These are phyloP conservation scores for Colletotrichum tanaceti DNA, from an alignment of 2,329 filamentous ascomycete species.

Conservation along the genomic window DNA sequence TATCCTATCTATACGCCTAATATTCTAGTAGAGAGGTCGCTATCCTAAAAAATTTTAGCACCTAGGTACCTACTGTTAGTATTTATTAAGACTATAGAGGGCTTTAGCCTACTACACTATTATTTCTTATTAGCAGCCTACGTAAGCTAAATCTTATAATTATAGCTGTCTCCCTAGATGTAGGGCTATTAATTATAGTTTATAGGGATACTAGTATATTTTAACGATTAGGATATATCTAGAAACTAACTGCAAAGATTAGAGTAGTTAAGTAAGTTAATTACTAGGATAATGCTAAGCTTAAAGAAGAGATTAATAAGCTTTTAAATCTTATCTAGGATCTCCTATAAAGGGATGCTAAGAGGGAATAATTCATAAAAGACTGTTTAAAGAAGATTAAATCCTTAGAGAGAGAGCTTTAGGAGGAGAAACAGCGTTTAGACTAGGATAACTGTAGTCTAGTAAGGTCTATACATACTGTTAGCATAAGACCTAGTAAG, in stretches of 20 bases:
- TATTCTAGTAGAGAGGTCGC: too few relatives aligned
- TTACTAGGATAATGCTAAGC: conserved; percentile 4
- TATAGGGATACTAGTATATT: neutral
- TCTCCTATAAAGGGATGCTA: neutral
- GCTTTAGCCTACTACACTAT: neutral
- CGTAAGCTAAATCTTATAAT: neutral
- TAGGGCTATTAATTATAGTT: neutral
- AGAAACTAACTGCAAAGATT: neutral
- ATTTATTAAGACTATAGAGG: neutral
- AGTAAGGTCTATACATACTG: neutral
- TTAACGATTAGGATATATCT: neutral
- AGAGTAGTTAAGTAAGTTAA: conserved; percentile 7
- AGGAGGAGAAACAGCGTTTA: neutral
- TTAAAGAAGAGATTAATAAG: neutral
- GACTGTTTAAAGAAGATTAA: neutral
- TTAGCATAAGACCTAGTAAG: neutral
- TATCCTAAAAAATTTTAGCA: too few relatives aligned
- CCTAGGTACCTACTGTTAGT: neutral
- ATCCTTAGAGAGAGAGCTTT: neutral
- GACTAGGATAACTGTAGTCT: too few relatives aligned
- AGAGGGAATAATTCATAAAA: neutral
- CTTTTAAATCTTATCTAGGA: neutral
- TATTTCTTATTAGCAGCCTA: neutral
- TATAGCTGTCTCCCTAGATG: neutral
- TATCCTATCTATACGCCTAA: too few relatives aligned